Base-by-base conservation (phyloP, 208 protist species). In the Wallacemonas rigidus region DNA sequence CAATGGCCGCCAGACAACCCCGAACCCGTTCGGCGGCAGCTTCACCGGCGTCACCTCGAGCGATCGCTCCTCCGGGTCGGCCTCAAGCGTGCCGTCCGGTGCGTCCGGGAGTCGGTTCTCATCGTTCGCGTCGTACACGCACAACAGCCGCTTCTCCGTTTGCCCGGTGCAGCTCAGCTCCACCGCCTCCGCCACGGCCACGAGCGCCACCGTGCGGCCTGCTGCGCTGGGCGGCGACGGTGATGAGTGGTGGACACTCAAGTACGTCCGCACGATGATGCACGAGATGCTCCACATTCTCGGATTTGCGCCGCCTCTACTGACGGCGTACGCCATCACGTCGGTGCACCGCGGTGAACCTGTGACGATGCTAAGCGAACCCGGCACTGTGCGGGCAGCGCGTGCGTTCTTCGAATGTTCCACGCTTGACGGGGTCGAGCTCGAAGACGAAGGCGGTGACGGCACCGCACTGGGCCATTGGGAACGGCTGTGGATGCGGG, bases 261-360 rank as follows among this genome's bases (percentile, higher is more conserved):
- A 72, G 51, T 83, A 92, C 70, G 14, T 81, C 4, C 78, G 81
- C 36, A 69, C 85, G 1, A 69, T 87, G 1, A 69, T 91, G 63
- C 92, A 94, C 65, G 92, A 97, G 55, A 56, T 91, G 0, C 73
- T 92, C 41, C 90, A 97, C 79, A 80, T 77, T 12, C 67, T 95
- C 7, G 89, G 91, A 9, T 96, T 96, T 41, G 64, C 79, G n/a
- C 74, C 74, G 4, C 43, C 57, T 3, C 76, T 80, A 41, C 64
- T 91, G 26, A 74, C 39, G 44, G 56, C 47, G 68, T 72, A 26
- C 6, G n/a, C 56, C 2, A 9, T 58, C 14, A 69, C 26, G 48
- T 17, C 5, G 1, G 9, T 26, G 17, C 53, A 71, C 35, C 72
- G 72, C 35, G 56, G 56, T 15, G 67, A 55, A 65, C 1, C 48